Evolutionary conservation across 1,139 yeast genomes (phyloP).

Genomic region (Candida albicans): DNA sequence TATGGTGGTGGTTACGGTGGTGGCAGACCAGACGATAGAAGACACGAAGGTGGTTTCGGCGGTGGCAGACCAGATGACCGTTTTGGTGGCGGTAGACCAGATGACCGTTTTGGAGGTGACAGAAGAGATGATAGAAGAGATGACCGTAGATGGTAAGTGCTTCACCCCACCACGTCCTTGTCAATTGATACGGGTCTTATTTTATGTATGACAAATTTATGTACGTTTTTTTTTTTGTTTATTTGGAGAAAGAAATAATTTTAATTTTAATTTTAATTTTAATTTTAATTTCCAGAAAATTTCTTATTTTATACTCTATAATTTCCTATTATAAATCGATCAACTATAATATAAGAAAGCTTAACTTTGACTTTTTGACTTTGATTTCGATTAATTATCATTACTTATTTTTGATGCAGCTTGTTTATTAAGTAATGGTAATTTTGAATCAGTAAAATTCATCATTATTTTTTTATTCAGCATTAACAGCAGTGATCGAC

Average conservation of each 20-base stretch:
- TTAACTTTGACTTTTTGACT: too few species aligned
- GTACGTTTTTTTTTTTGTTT: too few species aligned
- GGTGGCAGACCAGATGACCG: constrained; percentile 6
- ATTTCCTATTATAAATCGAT: neutral
- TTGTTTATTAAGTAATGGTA: constrained; percentile 35
- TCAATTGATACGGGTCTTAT: too few species aligned
- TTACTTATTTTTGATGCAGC: constrained; percentile 29
- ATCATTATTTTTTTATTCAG: constrained; percentile 15
- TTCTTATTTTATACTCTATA: neutral
- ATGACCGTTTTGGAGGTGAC: constrained; percentile 2
- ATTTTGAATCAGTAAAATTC: constrained; percentile 17
- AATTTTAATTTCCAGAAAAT: neutral
- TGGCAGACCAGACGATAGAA: constrained; percentile 8
- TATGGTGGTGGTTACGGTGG: constrained; percentile 6
- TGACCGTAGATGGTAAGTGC: constrained; percentile 9
- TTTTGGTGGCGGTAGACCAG: constrained; percentile 11
- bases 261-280: too few species aligned
- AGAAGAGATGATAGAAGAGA: constrained; percentile 2
- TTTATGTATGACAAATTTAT: too few species aligned
- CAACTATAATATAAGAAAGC: neutral
- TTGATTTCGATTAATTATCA: neutral
- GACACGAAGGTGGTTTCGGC: constrained; percentile 13
- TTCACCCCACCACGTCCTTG: neutral
- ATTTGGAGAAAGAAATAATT: too few species aligned
- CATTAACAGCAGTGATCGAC: constrained; percentile 17